A percentile compares a stretch with the other conserved stretches of the same genome.
Conservation (phyloP, 768 basidiomycete species). For the Tricholoma hemisulphureum region DNA sequence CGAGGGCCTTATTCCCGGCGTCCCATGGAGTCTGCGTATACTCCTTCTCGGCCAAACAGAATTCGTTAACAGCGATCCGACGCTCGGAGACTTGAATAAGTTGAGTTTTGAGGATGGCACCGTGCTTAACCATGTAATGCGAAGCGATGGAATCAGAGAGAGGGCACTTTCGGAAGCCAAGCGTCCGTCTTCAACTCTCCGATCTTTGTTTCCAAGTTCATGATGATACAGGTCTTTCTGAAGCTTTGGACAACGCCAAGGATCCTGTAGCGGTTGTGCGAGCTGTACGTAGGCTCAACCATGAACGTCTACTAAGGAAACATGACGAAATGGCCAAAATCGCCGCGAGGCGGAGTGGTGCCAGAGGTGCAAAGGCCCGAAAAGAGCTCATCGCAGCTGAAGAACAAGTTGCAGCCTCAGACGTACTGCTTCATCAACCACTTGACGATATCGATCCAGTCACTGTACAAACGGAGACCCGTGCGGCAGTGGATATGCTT, state of each 20-base stretch:
- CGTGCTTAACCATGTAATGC: slow-evolving; percentile 41
- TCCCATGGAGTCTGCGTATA: slow-evolving; percentile 42
- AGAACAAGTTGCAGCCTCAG: slow-evolving; percentile 33
- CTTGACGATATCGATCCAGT: slow-evolving; percentile 22
- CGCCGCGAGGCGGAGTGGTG: slow-evolving; percentile 52
- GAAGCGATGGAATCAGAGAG: slow-evolving; percentile 39
- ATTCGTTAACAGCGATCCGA: slow-evolving; percentile 17
- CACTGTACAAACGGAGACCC: slow-evolving; percentile 20
- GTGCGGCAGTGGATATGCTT: slow-evolving; percentile 25
- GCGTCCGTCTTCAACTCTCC: slow-evolving; percentile 19
- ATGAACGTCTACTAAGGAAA: slow-evolving; percentile 23
- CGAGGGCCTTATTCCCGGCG: slow-evolving; percentile 47
- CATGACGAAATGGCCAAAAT: slow-evolving; percentile 43
- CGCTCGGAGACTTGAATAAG: slow-evolving; percentile 18
- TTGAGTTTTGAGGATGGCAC: slow-evolving; percentile 17
- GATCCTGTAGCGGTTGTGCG: slow-evolving; percentile 22
- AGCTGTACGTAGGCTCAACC: slow-evolving; percentile 27
- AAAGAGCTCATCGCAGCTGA: slow-evolving; percentile 50
- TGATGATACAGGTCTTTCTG: slow-evolving; percentile 6
- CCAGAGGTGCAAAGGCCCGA: slow-evolving; percentile 56
- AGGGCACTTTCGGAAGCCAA: slow-evolving; percentile 29
- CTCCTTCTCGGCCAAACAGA: slow-evolving; percentile 44
- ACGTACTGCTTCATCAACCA: slow-evolving; percentile 18
- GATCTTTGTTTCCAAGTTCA: background rate
- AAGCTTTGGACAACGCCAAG: slow-evolving; percentile 27